phyloP scores from a whole-genome alignment of 352 stramenopile genomes.

The Paralagenidium karlingii region DNA sequence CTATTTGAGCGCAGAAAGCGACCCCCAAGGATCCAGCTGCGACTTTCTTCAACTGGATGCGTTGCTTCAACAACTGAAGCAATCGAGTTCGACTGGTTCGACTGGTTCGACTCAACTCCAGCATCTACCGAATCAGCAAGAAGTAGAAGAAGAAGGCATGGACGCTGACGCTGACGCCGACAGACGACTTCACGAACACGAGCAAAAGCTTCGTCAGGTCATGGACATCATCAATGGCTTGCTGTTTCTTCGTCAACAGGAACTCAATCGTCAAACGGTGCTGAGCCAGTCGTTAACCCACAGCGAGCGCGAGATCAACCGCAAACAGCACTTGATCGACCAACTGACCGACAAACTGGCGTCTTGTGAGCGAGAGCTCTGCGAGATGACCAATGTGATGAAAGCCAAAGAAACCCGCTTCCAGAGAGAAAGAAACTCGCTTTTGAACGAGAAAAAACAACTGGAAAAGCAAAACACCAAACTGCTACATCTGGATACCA shows the following conservation, averaged over 20 bases:
- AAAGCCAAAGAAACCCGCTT: constrained; percentile 45
- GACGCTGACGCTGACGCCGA: constrained; percentile 7
- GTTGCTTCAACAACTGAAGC: constrained; percentile 4
- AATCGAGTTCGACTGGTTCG: too few species aligned
- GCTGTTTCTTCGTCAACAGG: constrained; percentile 33
- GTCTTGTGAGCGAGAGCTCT: constrained; percentile 22
- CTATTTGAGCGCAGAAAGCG: too few species aligned
- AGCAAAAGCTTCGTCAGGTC: constrained; percentile 24
- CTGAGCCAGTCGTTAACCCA: constrained; percentile 26
- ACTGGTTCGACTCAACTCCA: background rate
- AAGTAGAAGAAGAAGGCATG: constrained; percentile 5
- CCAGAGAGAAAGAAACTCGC: constrained; percentile 22
- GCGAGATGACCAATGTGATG: constrained; percentile 45
- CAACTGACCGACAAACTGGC: constrained; percentile 30
- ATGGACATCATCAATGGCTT: constrained; percentile 71
- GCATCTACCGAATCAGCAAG: background rate
- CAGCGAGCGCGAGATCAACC: constrained; percentile 37
- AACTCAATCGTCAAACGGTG: constrained; percentile 32
- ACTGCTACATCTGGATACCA: constrained; percentile 65
- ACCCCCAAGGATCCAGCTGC: too few species aligned
- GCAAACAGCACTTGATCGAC: constrained; percentile 29
- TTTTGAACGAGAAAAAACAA: constrained; percentile 48
- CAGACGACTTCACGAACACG: constrained; percentile 11
- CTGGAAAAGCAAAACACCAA: constrained; percentile 51
- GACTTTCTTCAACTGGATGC: constrained; percentile 1